phyloP scores from a whole-genome alignment of 176 grass and related monocot genomes.

The Puya raimondii region DNA sequence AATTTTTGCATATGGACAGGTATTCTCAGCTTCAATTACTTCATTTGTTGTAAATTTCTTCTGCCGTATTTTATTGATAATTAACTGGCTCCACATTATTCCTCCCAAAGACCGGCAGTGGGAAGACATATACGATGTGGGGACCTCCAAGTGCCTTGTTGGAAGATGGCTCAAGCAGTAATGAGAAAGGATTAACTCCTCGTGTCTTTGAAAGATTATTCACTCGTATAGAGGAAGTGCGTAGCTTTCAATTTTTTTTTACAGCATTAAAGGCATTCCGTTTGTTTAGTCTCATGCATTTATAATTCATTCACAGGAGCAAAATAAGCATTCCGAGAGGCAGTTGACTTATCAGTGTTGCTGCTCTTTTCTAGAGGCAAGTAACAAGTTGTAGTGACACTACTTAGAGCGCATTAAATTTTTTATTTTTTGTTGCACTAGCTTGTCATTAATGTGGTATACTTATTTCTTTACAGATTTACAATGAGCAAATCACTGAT shows the following conservation, averaged over 20 bases:
- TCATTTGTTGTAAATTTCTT: conserved; percentile 4
- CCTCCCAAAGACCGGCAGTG: conserved; percentile 78
- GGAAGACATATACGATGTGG: conserved; percentile 99
- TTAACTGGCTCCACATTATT: conserved; percentile 4
- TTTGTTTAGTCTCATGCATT: conserved; percentile 12
- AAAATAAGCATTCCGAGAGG: conserved; percentile 67
- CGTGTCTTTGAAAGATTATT: conserved; percentile 94
- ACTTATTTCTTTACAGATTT: conserved; percentile 50
- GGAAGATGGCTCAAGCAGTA: conserved; percentile 42
- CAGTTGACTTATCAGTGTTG: conserved; percentile 71
- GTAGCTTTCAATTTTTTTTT: conserved; percentile 6
- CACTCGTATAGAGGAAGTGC: conserved; percentile 86
- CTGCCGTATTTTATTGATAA: conserved; percentile 5
- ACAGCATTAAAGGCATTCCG: conserved; percentile 1
- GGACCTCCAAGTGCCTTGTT: conserved; percentile 66
- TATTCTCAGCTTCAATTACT: conserved; percentile 20
- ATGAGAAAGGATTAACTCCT: conserved; percentile 73
- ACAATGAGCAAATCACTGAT: conserved; percentile 99
- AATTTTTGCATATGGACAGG: conserved; percentile 99
- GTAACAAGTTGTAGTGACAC: conserved; percentile 25
- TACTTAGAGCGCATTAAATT: neutral
- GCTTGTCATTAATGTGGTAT: conserved; percentile 6
- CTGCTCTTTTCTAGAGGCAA: conserved; percentile 98
- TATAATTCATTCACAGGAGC: conserved; percentile 53
- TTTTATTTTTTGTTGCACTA: neutral